phyloP scores from a whole-genome alignment of 768 basidiomycete species.

The Clavaria fumosa region DNA sequence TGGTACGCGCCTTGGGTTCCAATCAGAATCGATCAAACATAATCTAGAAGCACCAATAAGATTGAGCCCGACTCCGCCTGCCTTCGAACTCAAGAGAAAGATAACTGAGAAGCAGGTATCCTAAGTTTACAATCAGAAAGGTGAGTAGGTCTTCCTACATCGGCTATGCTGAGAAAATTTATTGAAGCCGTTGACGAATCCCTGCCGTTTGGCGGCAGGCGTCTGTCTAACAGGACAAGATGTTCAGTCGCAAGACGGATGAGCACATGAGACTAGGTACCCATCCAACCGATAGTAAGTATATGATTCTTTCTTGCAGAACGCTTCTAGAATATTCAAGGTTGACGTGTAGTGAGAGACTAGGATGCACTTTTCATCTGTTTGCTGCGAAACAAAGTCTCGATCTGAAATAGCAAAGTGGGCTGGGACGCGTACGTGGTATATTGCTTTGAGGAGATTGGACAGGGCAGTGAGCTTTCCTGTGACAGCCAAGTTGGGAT shows the following conservation, averaged over 20 bases:
- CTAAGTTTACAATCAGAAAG: not conserved
- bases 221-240: constrained; percentile 38
- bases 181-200: constrained; percentile 84
- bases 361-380: constrained; percentile 88
- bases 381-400: constrained; percentile 29
- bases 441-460: constrained; percentile 43
- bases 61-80: constrained; percentile 84
- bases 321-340: constrained; percentile 79
- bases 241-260: not conserved
- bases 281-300: constrained; percentile 82
- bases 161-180: constrained; percentile 50
- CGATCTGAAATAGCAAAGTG: not conserved
- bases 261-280: constrained; percentile 20
- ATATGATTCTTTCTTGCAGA: constrained; percentile 63
- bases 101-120: constrained; percentile 39
- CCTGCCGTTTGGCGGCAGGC: constrained; percentile 61
- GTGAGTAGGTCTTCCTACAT: constrained; percentile 33
- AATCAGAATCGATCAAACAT: constrained; percentile 79
- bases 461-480: constrained; percentile 63
- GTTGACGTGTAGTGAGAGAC: constrained; percentile 97
- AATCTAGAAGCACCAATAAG: constrained; percentile 78
- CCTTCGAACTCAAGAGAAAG: constrained; percentile 88
- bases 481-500: constrained; percentile 17
- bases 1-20: constrained; percentile 65
- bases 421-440: constrained; percentile 27